Evolutionary conservation across 2,329 filamentous ascomycete species (phyloP).

Genomic region (Penicillium frequentans): DNA sequence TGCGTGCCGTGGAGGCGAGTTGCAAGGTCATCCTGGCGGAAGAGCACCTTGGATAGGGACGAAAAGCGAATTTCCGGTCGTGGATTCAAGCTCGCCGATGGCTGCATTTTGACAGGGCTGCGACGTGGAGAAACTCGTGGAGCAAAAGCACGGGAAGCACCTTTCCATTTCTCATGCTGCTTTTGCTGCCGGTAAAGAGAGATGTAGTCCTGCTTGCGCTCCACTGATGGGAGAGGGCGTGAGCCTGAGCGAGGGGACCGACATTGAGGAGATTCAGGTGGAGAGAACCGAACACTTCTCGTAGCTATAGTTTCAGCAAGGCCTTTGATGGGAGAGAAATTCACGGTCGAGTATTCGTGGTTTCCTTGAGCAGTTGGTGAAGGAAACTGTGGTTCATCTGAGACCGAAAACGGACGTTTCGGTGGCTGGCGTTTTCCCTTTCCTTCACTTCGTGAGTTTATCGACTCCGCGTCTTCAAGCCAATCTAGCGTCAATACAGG

Average conservation of each 20-base stretch:
- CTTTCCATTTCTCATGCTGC: slow-evolving; percentile 18
- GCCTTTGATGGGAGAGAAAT: not conserved
- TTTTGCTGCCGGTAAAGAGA: slow-evolving; percentile 13
- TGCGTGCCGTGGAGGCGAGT: not conserved
- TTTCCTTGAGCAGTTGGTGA: not conserved
- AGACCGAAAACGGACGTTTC: slow-evolving; percentile 9
- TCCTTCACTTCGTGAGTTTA: not conserved
- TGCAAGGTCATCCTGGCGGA: not conserved
- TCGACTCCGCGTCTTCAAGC: slow-evolving; percentile 6
- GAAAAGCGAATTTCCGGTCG: slow-evolving; percentile 5
- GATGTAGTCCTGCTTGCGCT: slow-evolving; percentile 15
- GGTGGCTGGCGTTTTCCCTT: not conserved
- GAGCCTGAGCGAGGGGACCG: not conserved
- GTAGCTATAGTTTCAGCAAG: not conserved
- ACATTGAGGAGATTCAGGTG: not conserved
- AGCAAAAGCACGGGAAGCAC: not conserved
- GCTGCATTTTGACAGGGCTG: slow-evolving; percentile 6
- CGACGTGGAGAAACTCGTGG: slow-evolving; percentile 10
- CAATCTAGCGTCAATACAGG: slow-evolving; percentile 10
- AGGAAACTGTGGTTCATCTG: slow-evolving; percentile 2
- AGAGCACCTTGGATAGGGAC: slow-evolving; percentile 1
- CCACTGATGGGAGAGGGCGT: slow-evolving; percentile 12
- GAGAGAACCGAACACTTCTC: slow-evolving; percentile 16
- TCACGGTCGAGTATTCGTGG: not conserved
- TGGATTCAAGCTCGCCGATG: not conserved